Evolutionary conservation across 1,284 basidiomycete species (phyloP).

Genomic region (Pholiota adiposa): DNA sequence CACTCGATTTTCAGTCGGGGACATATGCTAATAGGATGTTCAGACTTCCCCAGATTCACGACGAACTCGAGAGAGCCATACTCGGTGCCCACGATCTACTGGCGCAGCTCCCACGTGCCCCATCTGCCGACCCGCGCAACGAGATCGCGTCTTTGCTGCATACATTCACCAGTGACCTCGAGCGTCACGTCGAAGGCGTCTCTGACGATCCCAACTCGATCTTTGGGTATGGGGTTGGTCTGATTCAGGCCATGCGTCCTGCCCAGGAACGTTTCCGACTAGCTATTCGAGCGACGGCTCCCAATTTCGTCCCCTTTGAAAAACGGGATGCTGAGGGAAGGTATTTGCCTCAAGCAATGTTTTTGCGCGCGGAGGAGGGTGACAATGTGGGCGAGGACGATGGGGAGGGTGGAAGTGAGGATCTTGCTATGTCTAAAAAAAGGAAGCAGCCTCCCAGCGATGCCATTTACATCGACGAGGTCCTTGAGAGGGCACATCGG

Average conservation of each 20-base stretch:
- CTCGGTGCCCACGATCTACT: conserved; percentile 41
- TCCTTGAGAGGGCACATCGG: conserved; percentile 51
- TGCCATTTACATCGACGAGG: conserved; percentile 60
- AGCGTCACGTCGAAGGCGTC: conserved; percentile 52
- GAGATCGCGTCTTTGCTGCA: conserved; percentile 56
- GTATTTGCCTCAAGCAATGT: conserved; percentile 22
- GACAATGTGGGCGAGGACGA: not conserved
- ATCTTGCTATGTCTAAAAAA: not conserved
- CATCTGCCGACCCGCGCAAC: conserved; percentile 54
- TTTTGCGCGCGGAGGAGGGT: no score
- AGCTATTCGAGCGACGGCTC: conserved; percentile 56
- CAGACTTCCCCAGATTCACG: conserved; percentile 63
- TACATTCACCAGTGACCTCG: conserved; percentile 49
- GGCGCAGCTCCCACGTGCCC: conserved; percentile 50
- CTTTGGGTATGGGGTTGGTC: conserved; percentile 37
- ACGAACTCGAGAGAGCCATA: conserved; percentile 43
- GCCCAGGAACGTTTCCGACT: conserved; percentile 50
- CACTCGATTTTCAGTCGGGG: not conserved
- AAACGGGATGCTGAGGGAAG: conserved; percentile 17
- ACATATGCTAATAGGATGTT: not conserved
- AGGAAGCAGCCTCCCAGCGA: conserved; percentile 8
- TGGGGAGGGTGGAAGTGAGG: not conserved
- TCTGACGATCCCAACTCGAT: conserved; percentile 34
- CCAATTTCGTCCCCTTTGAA: conserved; percentile 53
- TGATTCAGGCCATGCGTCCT: conserved; percentile 58